Conservation (phyloP, 345 rosid species). For the Sisymbrium altissimum region DNA sequence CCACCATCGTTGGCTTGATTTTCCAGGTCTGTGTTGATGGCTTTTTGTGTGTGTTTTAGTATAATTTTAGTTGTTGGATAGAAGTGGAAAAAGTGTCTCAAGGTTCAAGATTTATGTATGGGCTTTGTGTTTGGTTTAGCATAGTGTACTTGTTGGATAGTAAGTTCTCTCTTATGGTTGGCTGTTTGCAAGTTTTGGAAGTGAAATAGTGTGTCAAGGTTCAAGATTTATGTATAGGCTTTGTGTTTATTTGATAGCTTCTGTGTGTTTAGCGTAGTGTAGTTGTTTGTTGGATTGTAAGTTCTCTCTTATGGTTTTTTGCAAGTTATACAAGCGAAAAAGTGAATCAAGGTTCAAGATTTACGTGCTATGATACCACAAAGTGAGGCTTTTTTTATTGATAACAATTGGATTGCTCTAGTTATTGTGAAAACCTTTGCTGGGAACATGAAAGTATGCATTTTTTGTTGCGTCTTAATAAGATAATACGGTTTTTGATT, state of each 20-base stretch:
- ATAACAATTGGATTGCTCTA: too few species aligned
- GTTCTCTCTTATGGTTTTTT: not conserved
- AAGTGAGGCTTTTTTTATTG: too few species aligned
- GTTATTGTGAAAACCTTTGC: too few species aligned
- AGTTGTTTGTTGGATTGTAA: not conserved
- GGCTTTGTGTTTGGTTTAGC: slow-evolving; percentile 29
- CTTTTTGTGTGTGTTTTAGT: not conserved
- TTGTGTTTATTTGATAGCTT: not conserved
- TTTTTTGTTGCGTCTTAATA: not conserved
- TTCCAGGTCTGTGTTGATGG: slow-evolving; percentile 49
- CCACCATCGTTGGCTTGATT: slow-evolving; percentile 87
- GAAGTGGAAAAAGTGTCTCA: too few species aligned
- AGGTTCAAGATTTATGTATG: too few species aligned
- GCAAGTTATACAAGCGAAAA: not conserved
- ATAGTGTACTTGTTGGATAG: not conserved
- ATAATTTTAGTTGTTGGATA: not conserved
- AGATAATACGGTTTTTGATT: not conserved
- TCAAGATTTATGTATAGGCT: not conserved
- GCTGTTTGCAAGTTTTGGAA: not conserved
- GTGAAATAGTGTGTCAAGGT: not conserved
- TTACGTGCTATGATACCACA: too few species aligned
- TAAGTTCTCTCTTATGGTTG: not conserved
- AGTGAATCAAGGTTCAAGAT: not conserved
- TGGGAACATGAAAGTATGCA: too few species aligned
- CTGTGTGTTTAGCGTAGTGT: not conserved